Evolutionary conservation across 768 basidiomycete species (phyloP).

Genomic region (Boletus rubescentipes): DNA sequence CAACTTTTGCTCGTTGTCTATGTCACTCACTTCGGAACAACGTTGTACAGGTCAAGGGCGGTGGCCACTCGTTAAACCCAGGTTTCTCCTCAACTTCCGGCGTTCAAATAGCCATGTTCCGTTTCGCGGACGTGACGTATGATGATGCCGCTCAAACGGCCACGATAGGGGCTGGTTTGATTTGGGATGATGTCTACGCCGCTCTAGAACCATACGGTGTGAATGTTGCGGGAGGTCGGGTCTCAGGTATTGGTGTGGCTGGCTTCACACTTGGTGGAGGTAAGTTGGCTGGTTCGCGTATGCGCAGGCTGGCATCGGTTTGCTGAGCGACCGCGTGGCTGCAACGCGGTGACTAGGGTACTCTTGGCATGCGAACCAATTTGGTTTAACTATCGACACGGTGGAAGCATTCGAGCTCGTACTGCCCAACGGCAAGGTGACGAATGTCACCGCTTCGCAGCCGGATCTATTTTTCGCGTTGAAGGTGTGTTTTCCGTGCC

Average conservation of each 20-base stretch:
- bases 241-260: conserved; percentile 57
- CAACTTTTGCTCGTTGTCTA: neutral
- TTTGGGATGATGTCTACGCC: conserved; percentile 68
- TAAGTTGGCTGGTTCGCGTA: conserved; percentile 15
- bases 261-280: conserved; percentile 62
- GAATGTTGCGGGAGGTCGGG: conserved; percentile 59
- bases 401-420: conserved; percentile 59
- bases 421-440: conserved; percentile 50
- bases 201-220: conserved; percentile 49
- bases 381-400: conserved; percentile 56
- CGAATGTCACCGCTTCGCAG: conserved; percentile 33
- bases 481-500: conserved; percentile 33
- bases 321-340: conserved; percentile 7
- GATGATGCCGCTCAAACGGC: conserved; percentile 40
- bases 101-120: conserved; percentile 55
- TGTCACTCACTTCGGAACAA: neutral
- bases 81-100: conserved; percentile 61
- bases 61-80: conserved; percentile 54
- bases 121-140: conserved; percentile 47
- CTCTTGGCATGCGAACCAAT: conserved; percentile 63
- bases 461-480: conserved; percentile 46
- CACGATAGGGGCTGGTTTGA: conserved; percentile 40
- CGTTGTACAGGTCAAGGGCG: conserved; percentile 54
- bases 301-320: neutral
- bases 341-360: conserved; percentile 43